A percentile compares a stretch with the other conserved stretches of the same genome.
Evolutionary conservation across 345 rosid genomes (phyloP).

Genomic region (Citrus unshiu): DNA sequence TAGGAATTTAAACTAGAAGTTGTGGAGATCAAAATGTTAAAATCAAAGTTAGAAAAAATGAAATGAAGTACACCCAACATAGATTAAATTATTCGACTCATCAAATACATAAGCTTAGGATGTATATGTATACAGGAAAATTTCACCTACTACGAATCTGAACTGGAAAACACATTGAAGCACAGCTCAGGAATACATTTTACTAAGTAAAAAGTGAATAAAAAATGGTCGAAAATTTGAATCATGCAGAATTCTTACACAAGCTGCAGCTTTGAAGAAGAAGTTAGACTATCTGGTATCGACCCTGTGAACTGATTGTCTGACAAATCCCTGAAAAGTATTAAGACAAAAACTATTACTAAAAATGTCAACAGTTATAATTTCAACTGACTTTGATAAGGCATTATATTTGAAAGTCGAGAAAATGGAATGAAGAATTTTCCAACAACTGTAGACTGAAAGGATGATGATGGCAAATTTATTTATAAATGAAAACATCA

Average conservation of each 20-base stretch:
- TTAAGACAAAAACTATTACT: not conserved
- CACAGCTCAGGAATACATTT: not conserved
- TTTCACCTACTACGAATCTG: not conserved
- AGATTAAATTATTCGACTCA: not conserved
- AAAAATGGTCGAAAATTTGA: not conserved
- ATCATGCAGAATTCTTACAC: constrained; percentile 49
- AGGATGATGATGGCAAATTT: not conserved
- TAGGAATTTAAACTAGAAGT: not conserved
- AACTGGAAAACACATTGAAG: not conserved
- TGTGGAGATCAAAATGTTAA: not conserved
- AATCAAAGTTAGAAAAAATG: not conserved
- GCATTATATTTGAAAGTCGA: not conserved
- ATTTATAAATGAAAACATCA: not conserved
- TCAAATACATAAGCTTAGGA: not conserved
- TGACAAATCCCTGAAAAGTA: constrained; percentile 72
- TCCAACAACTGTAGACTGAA: not conserved
- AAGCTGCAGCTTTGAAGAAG: constrained; percentile 58
- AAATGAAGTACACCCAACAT: not conserved
- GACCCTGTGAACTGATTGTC: constrained; percentile 74
- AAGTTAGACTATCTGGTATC: constrained; percentile 76
- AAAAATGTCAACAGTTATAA: constrained; percentile 1
- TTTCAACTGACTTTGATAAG: not conserved
- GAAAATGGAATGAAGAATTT: not conserved
- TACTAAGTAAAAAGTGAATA: not conserved
- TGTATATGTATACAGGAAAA: not conserved